A percentile compares a stretch with the other conserved stretches of the same genome.
These are phyloP conservation scores for Wallacemonas sp. DNA, from an alignment of 208 protist genomes.

Conservation along the genomic window DNA sequence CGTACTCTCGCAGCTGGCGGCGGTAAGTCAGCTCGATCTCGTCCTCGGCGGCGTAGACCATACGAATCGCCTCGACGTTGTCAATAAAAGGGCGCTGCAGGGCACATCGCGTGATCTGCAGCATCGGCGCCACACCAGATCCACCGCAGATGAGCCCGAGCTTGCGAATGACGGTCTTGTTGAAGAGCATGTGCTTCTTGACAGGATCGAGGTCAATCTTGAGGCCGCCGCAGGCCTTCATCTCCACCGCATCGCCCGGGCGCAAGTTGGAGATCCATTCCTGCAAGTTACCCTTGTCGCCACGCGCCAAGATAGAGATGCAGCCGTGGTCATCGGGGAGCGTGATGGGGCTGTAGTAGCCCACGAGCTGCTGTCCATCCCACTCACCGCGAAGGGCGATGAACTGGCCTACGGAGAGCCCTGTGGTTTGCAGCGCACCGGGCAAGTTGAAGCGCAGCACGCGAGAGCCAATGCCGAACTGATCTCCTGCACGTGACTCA, in stretches of 20 bases:
- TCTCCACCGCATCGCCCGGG: constrained; percentile 70
- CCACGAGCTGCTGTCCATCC: constrained; percentile 45
- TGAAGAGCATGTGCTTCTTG: constrained; percentile 52
- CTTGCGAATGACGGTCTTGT: constrained; percentile 39
- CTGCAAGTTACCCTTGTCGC: constrained; percentile 64
- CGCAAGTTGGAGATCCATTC: constrained; percentile 64
- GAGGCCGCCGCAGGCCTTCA: constrained; percentile 61
- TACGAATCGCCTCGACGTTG: constrained; percentile 45
- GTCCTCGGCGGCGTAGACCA: constrained; percentile 67
- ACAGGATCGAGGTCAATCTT: constrained; percentile 38
- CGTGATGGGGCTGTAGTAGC: constrained; percentile 75
- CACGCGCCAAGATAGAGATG: constrained; percentile 51
- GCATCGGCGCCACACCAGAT: constrained; percentile 74
- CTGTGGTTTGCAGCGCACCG: constrained; percentile 50
- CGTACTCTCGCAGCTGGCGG: constrained; percentile 29
- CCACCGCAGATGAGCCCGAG: constrained; percentile 64
- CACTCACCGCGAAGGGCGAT: constrained; percentile 56
- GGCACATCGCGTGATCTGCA: constrained; percentile 75
- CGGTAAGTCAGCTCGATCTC: constrained; percentile 64
- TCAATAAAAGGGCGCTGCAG: constrained; percentile 49
- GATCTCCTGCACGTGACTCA: constrained; percentile 42
- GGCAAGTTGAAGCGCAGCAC: constrained; percentile 72
- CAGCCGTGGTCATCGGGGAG: constrained; percentile 54
- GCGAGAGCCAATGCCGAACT: constrained; percentile 55
- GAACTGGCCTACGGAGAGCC: constrained; percentile 64